Base-by-base conservation (phyloP, 345 rosid genomes). In the Firmiana major region DNA sequence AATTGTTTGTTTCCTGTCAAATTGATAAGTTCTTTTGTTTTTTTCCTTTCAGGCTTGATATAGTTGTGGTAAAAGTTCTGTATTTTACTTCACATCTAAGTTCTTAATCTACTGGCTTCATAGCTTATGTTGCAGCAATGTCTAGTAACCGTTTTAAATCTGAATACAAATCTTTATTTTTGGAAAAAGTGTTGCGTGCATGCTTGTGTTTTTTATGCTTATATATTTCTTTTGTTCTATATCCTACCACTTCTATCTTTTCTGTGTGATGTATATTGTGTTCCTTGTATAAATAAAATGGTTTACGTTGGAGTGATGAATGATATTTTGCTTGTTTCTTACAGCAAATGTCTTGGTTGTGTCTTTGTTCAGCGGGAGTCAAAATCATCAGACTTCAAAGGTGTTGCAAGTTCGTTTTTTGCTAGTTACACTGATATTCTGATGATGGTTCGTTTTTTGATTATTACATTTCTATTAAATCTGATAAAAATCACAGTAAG, bases 291-390 rank as follows among this genome's bases (percentile, higher is more conserved):
- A 49, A 22, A 42, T 38, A 11, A 43, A 73, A 21, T 73, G 16
- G 22, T 77, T 31, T 73, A 63, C 43, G 28, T 64, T 36, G 75
- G 55, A 28, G 31, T 53, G 11, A n/a, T 34, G 46, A 71, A 53
- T 71, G 46, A 34, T 77, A 24, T 73, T 55, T 54, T 48, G 63
- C 31, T 76, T 77, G 34, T 85, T 83, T 72, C 79, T 90, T 81
- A 60, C 93, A 96, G 99, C 89, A 96, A 96, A 84, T 96, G 99
- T 88, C 92, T 96, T 70, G 99, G 99, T 73, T 96, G 99, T 77
- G 94, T 96, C 80, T 93, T 79, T 81, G 98, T 96, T 76, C 98
- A 96, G 60, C 87, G 99, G 86, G 99, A 96, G 89, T 94, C 97
- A 49, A 96, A 90, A 80, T 90, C 98, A 49, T 90, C 95, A 55